Conservation (phyloP, 2,329 filamentous ascomycete species). For the Colletotrichum plurivorum region DNA sequence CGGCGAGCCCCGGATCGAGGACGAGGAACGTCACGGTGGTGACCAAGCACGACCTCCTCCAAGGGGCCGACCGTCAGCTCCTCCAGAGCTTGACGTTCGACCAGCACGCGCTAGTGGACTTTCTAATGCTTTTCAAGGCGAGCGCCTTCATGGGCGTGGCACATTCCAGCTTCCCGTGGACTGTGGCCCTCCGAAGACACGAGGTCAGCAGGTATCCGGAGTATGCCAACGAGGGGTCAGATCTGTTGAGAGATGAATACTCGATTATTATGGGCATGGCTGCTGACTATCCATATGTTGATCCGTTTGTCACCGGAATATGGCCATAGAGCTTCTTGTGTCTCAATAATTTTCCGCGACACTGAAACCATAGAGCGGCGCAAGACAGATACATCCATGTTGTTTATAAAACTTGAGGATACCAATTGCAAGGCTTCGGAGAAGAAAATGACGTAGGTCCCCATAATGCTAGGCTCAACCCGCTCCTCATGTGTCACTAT, state of each 20-base stretch:
- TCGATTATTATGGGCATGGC: slow-evolving; percentile 50
- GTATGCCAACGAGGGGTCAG: slow-evolving; percentile 48
- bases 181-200: slow-evolving; percentile 49
- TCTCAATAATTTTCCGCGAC: too few species aligned
- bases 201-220: slow-evolving; percentile 47
- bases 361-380: too few species aligned
- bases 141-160: slow-evolving; percentile 52
- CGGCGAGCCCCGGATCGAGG: neutral
- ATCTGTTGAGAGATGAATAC: slow-evolving; percentile 49
- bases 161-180: slow-evolving; percentile 52
- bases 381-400: neutral
- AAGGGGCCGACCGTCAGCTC: slow-evolving; percentile 37
- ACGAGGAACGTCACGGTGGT: slow-evolving; percentile 46
- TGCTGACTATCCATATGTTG: slow-evolving; percentile 48
- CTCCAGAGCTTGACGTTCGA: slow-evolving; percentile 49
- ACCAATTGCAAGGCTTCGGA: too few species aligned
- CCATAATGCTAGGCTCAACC: too few species aligned
- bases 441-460: too few species aligned
- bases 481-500: too few species aligned
- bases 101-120: slow-evolving; percentile 52
- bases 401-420: neutral
- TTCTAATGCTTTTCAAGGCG: slow-evolving; percentile 50
- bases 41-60: slow-evolving; percentile 49
- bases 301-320: slow-evolving; percentile 48
- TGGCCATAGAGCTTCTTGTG: slow-evolving; percentile 45